These are phyloP conservation scores for Capillidium rhysosporum DNA, from an alignment of 371 early-diverging fungal species.

Conservation along the genomic window DNA sequence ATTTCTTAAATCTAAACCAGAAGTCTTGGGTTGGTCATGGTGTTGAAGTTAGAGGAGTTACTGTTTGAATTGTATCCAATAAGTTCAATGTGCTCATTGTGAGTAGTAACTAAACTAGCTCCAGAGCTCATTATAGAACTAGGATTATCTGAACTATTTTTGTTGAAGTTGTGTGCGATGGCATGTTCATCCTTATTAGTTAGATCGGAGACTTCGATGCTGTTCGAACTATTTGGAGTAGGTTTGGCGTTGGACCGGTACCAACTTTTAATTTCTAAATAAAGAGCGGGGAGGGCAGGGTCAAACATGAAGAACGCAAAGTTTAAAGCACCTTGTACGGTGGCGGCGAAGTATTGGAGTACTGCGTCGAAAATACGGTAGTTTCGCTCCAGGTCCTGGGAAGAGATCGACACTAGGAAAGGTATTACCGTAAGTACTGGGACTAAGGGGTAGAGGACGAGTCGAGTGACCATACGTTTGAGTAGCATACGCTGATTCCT, in stretches of 20 bases:
- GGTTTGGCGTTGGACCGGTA: neutral
- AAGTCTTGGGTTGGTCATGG: too few relatives aligned
- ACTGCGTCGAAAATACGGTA: neutral
- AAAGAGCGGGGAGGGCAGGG: neutral
- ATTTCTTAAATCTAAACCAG: too few relatives aligned
- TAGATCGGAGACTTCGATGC: too few relatives aligned
- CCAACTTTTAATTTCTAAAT: neutral
- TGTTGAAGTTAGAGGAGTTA: too few relatives aligned
- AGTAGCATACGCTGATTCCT: neutral
- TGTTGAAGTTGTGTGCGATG: too few relatives aligned
- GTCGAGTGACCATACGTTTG: neutral
- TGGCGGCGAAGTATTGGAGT: neutral
- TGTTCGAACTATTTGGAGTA: too few relatives aligned
- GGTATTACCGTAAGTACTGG: constrained; percentile 2
- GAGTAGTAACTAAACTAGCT: too few relatives aligned
- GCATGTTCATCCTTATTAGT: too few relatives aligned
- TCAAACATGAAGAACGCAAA: constrained; percentile 6
- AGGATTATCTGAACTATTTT: too few relatives aligned
- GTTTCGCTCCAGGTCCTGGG: neutral
- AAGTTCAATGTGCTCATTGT: too few relatives aligned
- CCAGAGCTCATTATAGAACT: too few relatives aligned
- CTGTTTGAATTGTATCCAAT: too few relatives aligned
- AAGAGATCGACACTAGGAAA: neutral
- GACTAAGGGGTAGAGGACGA: neutral
- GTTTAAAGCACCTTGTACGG: constrained; percentile 2